Percentiles rank a stretch among this genome's conserved stretches.
phyloP scores from a whole-genome alignment of 192 early-diverging fungal genomes.

The Pilobolus umbonatus region DNA sequence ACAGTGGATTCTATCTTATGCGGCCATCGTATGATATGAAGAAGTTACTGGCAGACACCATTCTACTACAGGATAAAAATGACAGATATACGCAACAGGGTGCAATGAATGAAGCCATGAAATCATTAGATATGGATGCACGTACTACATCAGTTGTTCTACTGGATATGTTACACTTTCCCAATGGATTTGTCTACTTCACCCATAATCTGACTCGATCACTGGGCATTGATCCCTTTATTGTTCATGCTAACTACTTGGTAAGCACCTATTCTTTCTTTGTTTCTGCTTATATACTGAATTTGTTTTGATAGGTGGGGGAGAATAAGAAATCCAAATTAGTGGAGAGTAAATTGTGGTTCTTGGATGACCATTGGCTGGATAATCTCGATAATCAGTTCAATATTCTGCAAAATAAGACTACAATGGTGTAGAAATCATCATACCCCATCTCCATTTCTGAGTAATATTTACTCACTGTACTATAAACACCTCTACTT shows the following conservation, averaged over 20 bases:
- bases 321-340: slow-evolving; percentile 18
- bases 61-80: slow-evolving; percentile 20
- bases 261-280: slow-evolving; percentile 8
- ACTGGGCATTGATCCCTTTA: slow-evolving; percentile 12
- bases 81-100: slow-evolving; percentile 17
- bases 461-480: no score
- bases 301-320: slow-evolving; percentile 6
- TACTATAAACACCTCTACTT: no score
- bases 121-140: slow-evolving; percentile 7
- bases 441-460: no score
- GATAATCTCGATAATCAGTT: no score
- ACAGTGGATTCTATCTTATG: slow-evolving; percentile 29
- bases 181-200: slow-evolving; percentile 24
- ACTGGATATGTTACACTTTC: slow-evolving; percentile 25
- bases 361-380: slow-evolving; percentile 12
- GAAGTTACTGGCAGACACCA: slow-evolving; percentile 10
- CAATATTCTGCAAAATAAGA: no score
- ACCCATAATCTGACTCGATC: slow-evolving; percentile 2
- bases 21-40: slow-evolving; percentile 18
- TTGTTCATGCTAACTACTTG: slow-evolving; percentile 29
- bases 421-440: no score
- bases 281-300: not conserved
- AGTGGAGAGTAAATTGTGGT: slow-evolving; percentile 14
- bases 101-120: slow-evolving; percentile 21
- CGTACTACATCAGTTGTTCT: slow-evolving; percentile 6